A percentile compares a stretch with the other conserved stretches of the same genome.
Evolutionary conservation across 345 rosid genomes (phyloP).

Genomic region (Hibiscus syriacus): DNA sequence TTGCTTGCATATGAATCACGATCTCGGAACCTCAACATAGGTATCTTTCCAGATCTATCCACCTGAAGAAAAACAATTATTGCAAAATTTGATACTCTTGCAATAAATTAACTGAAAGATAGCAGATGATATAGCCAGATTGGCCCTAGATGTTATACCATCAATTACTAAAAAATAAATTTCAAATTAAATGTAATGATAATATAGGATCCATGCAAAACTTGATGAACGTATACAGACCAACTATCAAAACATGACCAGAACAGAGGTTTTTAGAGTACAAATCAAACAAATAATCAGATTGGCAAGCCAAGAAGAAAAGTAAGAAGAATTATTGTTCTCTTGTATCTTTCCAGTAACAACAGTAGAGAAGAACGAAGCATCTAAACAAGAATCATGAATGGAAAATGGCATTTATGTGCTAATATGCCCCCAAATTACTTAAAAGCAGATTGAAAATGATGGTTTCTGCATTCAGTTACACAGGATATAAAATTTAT

Average conservation of each 20-base stretch:
- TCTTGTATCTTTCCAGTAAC: background rate
- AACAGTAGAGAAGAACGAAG: background rate
- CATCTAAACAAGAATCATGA: background rate
- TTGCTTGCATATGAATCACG: conserved; percentile 94
- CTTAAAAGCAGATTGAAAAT: background rate
- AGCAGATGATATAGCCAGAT: background rate
- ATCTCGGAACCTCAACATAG: conserved; percentile 83
- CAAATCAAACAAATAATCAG: background rate
- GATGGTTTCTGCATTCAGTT: background rate
- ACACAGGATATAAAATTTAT: background rate
- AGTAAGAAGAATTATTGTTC: background rate
- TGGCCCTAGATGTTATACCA: background rate
- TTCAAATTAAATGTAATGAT: too few relatives aligned
- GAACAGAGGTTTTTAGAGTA: background rate
- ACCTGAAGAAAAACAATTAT: conserved; percentile 34
- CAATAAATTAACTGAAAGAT: background rate
- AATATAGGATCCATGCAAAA: background rate
- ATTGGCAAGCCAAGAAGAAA: background rate
- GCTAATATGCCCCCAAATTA: background rate
- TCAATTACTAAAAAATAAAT: too few relatives aligned
- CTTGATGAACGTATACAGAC: background rate
- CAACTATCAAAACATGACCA: background rate
- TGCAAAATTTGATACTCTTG: background rate
- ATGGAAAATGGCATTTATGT: background rate
- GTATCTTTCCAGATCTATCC: conserved; percentile 91